phyloP scores from a whole-genome alignment of 1,284 basidiomycete species.

The Psilocybe mexicana region DNA sequence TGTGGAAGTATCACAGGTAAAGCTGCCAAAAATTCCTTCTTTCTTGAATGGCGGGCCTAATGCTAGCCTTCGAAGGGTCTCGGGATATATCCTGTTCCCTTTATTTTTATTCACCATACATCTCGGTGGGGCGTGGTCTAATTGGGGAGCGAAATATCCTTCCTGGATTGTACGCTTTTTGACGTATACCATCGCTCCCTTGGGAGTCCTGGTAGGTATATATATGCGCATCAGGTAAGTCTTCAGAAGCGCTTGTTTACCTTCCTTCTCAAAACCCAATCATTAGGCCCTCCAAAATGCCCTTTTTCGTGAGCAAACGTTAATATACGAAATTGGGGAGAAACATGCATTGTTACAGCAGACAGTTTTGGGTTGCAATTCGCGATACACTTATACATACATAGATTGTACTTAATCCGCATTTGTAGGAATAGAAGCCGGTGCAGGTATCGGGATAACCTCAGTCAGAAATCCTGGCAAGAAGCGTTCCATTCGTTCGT shows the following conservation, averaged over 20 bases:
- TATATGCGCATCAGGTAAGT: slow-evolving; percentile 49
- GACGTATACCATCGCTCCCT: slow-evolving; percentile 56
- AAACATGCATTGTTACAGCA: not conserved
- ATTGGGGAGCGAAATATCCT: slow-evolving; percentile 47
- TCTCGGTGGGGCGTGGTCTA: slow-evolving; percentile 66
- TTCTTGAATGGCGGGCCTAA: not conserved
- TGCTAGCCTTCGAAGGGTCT: slow-evolving; percentile 36
- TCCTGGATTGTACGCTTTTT: slow-evolving; percentile 43
- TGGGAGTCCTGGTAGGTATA: slow-evolving; percentile 39
- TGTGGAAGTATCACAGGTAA: slow-evolving; percentile 81
- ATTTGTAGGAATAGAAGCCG: slow-evolving; percentile 10
- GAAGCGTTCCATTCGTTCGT: slow-evolving; percentile 81
- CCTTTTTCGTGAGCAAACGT: slow-evolving; percentile 8
- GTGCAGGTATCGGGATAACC: slow-evolving; percentile 49
- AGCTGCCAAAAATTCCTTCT: slow-evolving; percentile 12
- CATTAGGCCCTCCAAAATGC: slow-evolving; percentile 21
- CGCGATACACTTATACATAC: not conserved
- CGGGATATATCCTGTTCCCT: slow-evolving; percentile 64
- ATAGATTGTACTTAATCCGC: slow-evolving; percentile 13
- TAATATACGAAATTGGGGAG: not conserved
- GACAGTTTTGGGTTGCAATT: not conserved
- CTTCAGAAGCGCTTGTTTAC: not conserved
- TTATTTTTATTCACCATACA: slow-evolving; percentile 56
- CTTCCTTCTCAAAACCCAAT: not conserved
- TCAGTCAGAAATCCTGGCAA: slow-evolving; percentile 85